phyloP scores from a whole-genome alignment of 2,329 filamentous ascomycete genomes.

The Dothideomycetes sp. region DNA sequence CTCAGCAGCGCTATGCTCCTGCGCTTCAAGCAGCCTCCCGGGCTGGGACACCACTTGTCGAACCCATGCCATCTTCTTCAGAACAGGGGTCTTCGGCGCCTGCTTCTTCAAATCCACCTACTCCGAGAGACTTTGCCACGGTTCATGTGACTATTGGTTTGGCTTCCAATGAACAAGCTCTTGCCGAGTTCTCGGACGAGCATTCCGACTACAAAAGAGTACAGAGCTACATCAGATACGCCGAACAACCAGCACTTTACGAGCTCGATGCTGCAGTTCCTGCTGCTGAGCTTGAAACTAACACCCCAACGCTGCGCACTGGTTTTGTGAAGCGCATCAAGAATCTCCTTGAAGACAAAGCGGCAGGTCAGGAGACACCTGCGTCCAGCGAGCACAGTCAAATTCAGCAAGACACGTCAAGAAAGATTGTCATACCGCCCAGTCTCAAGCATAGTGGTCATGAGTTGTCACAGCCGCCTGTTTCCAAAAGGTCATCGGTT shows the following conservation, averaged over 20 bases:
- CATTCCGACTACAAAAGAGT: conserved; percentile 27
- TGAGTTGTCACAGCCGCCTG: conserved; percentile 4
- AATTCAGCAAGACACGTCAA: conserved; percentile 1
- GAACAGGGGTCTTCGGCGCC: conserved; percentile 35
- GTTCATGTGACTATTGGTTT: conserved; percentile 29
- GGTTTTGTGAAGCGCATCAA: conserved; percentile 35
- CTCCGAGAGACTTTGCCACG: conserved; percentile 31
- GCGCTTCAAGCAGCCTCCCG: conserved; percentile 20
- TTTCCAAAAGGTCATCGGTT: conserved; percentile 4
- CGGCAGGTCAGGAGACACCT: conserved; percentile 10
- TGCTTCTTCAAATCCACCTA: conserved; percentile 29
- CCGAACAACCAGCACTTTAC: conserved; percentile 26
- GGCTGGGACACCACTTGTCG: conserved; percentile 28
- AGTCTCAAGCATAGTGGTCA: not conserved
- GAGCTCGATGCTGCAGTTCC: conserved; percentile 20
- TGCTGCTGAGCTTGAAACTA: conserved; percentile 10
- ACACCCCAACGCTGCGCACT: not conserved
- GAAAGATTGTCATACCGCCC: conserved; percentile 5
- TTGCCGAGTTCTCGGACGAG: conserved; percentile 27
- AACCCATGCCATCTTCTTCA: conserved; percentile 34
- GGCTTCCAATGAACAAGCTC: conserved; percentile 14
- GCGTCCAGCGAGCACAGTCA: not conserved
- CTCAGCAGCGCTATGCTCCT: conserved; percentile 18
- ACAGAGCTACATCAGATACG: conserved; percentile 28
- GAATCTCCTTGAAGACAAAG: conserved; percentile 33